Evolutionary conservation across 768 basidiomycete genomes (phyloP).

Genomic region (Fomitopsis pulvina): DNA sequence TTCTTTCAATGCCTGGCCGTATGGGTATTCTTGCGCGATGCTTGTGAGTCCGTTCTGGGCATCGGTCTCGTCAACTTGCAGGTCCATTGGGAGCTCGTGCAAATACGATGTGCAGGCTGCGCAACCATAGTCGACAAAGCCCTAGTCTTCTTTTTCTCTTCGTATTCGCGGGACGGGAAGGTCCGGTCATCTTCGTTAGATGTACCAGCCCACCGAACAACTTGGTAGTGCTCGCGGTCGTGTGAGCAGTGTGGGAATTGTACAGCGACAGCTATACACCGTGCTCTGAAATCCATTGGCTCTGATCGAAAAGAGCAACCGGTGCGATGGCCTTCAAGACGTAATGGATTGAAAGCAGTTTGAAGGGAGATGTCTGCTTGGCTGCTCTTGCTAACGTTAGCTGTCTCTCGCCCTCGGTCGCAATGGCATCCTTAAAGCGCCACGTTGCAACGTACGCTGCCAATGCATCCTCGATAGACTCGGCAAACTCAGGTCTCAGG

Average conservation of each 20-base stretch:
- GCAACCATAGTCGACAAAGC: background rate
- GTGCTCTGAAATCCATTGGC: background rate
- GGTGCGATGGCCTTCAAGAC: background rate
- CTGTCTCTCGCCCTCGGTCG: too few species aligned
- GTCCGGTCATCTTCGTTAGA: background rate
- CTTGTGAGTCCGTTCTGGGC: background rate
- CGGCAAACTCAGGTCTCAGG: constrained; percentile 8
- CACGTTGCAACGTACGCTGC: constrained; percentile 27
- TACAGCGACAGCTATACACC: background rate
- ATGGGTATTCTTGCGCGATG: background rate
- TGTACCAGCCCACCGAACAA: background rate
- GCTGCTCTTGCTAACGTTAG: background rate
- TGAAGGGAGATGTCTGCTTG: constrained; percentile 1
- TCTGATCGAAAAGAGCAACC: background rate
- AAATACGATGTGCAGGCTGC: background rate
- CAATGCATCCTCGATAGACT: constrained; percentile 18
- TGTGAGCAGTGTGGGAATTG: background rate
- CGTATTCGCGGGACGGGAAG: background rate
- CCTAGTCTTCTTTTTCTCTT: background rate
- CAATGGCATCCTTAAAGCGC: constrained; percentile 23
- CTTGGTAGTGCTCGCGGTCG: background rate
- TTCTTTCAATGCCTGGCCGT: background rate
- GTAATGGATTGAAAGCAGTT: background rate
- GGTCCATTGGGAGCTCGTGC: background rate
- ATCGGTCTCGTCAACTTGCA: background rate